These are phyloP conservation scores for Omphalotus olearius DNA, from an alignment of 1,284 basidiomycete genomes.

Conservation along the genomic window DNA sequence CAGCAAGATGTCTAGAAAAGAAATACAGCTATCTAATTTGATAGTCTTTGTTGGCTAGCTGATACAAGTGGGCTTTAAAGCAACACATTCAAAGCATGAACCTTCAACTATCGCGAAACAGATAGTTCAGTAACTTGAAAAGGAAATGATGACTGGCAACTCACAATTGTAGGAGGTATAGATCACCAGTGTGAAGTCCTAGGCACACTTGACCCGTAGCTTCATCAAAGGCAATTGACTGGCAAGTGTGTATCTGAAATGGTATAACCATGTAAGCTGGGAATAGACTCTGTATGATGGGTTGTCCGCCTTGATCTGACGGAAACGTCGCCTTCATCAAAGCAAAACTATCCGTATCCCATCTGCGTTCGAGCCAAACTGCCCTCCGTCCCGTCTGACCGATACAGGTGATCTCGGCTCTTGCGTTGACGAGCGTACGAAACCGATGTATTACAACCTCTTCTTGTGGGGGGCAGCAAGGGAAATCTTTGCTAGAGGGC, in stretches of 20 bases:
- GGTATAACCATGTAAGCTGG: constrained; percentile 40
- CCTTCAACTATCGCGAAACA: background rate
- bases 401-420: constrained; percentile 37
- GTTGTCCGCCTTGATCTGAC: constrained; percentile 19
- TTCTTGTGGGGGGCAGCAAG: background rate
- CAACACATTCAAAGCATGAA: background rate
- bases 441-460: constrained; percentile 16
- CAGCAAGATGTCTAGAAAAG: no score
- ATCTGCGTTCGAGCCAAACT: constrained; percentile 48
- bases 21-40: no score
- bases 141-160: background rate
- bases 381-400: constrained; percentile 43
- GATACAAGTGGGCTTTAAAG: no score
- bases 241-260: constrained; percentile 39
- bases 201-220: constrained; percentile 43
- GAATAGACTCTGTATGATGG: constrained; percentile 31
- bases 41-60: no score
- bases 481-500: background rate
- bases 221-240: constrained; percentile 48
- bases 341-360: constrained; percentile 41
- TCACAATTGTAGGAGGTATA: constrained; percentile 48
- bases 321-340: constrained; percentile 42
- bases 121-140: background rate
- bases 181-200: constrained; percentile 43
- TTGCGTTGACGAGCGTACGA: constrained; percentile 25